These are phyloP conservation scores for Clitoria ternatea DNA, from an alignment of 306 rosid species.

Conservation along the genomic window DNA sequence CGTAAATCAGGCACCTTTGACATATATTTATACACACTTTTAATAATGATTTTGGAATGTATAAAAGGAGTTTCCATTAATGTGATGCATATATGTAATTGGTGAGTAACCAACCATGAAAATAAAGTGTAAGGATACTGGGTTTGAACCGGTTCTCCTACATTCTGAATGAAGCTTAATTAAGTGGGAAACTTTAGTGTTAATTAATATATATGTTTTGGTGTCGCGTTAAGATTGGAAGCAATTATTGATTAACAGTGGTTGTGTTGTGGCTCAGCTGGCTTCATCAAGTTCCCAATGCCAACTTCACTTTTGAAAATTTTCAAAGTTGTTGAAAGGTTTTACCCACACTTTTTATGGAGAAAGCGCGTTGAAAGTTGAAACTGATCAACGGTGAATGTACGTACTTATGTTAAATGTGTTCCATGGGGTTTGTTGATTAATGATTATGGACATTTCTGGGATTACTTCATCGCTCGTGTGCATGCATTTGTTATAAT, in stretches of 20 bases:
- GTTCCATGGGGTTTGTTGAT: conserved; percentile 1
- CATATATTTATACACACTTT: too few species aligned
- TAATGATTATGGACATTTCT: neutral
- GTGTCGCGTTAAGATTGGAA: neutral
- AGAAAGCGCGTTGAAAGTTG: neutral
- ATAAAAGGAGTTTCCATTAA: too few species aligned
- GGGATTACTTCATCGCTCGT: neutral
- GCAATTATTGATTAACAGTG: conserved; percentile 16
- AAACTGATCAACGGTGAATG: neutral
- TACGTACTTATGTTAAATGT: conserved; percentile 15
- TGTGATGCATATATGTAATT: too few species aligned
- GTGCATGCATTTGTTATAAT: conserved; percentile 5
- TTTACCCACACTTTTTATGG: neutral
- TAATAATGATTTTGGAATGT: too few species aligned
- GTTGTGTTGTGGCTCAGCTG: neutral
- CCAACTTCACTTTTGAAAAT: conserved; percentile 13
- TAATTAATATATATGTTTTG: neutral
- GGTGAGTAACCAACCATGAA: too few species aligned
- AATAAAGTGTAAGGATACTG: too few species aligned
- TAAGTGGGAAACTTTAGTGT: neutral
- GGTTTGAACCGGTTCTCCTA: too few species aligned
- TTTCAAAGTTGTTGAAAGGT: conserved; percentile 18
- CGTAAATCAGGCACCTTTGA: too few species aligned
- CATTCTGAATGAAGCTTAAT: too few species aligned
- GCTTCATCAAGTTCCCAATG: neutral